Evolutionary conservation across 176 grass and related monocot species (phyloP).

Genomic region (Canna indica): DNA sequence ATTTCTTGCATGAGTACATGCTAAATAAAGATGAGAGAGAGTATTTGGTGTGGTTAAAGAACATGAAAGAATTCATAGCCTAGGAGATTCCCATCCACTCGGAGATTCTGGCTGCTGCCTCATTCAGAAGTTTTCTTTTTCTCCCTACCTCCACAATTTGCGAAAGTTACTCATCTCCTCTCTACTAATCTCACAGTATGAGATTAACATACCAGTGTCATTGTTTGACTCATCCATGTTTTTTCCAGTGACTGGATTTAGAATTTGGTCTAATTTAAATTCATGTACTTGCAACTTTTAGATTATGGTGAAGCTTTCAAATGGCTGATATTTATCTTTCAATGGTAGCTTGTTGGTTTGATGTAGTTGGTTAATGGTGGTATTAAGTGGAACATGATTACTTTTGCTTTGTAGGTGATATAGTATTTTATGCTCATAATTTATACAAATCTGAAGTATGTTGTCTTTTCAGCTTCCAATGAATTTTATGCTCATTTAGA

Average conservation of each 20-base stretch:
- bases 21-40: constrained; percentile 81
- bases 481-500: too few species aligned
- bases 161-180: neutral
- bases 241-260: neutral
- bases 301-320: neutral
- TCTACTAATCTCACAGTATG: neutral
- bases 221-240: neutral
- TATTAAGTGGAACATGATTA: too few species aligned
- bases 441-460: too few species aligned
- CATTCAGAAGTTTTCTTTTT: neutral
- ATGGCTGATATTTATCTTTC: neutral
- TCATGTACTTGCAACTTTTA: neutral
- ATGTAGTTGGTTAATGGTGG: too few species aligned
- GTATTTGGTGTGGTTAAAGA: constrained; percentile 80
- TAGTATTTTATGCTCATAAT: too few species aligned
- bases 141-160: neutral
- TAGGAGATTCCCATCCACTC: constrained; percentile 17
- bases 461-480: too few species aligned
- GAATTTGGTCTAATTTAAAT: neutral
- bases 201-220: neutral
- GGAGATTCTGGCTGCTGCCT: neutral
- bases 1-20: constrained; percentile 71
- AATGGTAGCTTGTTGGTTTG: neutral
- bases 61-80: constrained; percentile 65
- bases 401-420: too few species aligned